Evolutionary conservation across 2,329 filamentous ascomycete genomes (phyloP), one percentile per base, ranked within the genome.

Genomic region (Diplocarpon mali): DNA sequence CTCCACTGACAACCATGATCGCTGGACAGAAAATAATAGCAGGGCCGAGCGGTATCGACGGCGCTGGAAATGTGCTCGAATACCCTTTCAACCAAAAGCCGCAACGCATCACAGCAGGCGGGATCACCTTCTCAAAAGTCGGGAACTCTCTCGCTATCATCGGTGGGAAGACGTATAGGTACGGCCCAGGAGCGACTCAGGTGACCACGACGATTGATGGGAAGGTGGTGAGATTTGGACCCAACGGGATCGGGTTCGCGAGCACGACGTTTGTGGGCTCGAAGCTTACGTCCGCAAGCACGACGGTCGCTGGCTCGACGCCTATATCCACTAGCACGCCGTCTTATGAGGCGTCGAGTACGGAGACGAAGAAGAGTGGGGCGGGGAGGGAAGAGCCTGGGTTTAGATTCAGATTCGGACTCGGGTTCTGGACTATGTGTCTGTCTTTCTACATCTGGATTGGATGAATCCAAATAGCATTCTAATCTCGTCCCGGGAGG

Each of bases 1-100:
- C 57, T n/a, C 57, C 57, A 10, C 68, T 62, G 1, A 75, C 68
- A 0, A 70, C 68, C 1, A 62, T 69, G 0, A 61, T 75, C 3
- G 69, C 65, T 5, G 69, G 70, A 1, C 65, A 76, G 56, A 72
- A 66, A 0, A 60, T 80, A 24, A 73, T 67, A 0, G 67, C 76
- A 35, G 71, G 67, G 1, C 67, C 73, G 0, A 57, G 56, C 2
- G 75, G 73, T n/a, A 61, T 78, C 1, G 46, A 40, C 4, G 38
- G 56, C 12, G 48, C 34, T 10, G 49, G 43, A n/a, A 50, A 54
- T 30, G 57, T 50, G 11, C 29, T 56, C 5, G 38, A 46, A 10
- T 44, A 47, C 29, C 54, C 55, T 5, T 50, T 58, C 36, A 54
- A 56, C 31, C 47, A 49, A 7, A 7, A 24, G 7, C 4, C 48